Evolutionary conservation across 179 eudicot species (phyloP).

Genomic region (Vitellaria paradoxa): DNA sequence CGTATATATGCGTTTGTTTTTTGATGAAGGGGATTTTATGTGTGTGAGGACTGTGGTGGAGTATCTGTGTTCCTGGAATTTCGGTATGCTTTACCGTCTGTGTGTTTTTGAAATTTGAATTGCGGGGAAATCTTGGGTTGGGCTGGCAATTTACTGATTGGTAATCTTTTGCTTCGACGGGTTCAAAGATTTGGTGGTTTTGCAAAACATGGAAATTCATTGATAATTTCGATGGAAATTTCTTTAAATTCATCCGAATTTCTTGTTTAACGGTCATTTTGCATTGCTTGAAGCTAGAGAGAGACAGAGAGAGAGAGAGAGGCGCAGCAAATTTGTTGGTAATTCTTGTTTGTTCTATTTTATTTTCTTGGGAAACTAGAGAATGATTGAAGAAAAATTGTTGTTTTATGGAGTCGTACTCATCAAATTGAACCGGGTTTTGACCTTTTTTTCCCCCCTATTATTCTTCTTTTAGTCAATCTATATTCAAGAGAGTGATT

Average conservation of each 20-base stretch:
- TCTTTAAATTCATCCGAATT: not conserved
- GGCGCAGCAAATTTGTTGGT: not conserved
- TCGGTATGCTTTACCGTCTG: not conserved
- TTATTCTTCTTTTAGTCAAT: not conserved
- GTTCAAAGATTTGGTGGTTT: not conserved
- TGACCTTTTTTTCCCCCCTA: not conserved
- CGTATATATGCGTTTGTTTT: not conserved
- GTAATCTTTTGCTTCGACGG: not conserved
- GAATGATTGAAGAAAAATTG: not conserved
- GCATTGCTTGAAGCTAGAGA: not conserved
- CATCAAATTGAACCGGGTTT: not conserved
- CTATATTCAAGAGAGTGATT: not conserved
- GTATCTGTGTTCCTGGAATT: not conserved
- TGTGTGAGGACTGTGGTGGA: not conserved
- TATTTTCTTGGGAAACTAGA: not conserved
- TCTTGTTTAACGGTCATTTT: slow-evolving; percentile 3
- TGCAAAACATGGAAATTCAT: not conserved
- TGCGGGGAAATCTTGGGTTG: no score
- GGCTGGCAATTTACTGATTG: not conserved
- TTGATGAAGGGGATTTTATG: not conserved
- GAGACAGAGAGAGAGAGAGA: not conserved
- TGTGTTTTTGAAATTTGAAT: no score
- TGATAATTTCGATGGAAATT: not conserved
- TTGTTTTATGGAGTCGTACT: not conserved
- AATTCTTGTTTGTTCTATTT: not conserved